Base-by-base conservation (phyloP, 2,329 filamentous ascomycete species). In the Sporothrix schenckii region DNA sequence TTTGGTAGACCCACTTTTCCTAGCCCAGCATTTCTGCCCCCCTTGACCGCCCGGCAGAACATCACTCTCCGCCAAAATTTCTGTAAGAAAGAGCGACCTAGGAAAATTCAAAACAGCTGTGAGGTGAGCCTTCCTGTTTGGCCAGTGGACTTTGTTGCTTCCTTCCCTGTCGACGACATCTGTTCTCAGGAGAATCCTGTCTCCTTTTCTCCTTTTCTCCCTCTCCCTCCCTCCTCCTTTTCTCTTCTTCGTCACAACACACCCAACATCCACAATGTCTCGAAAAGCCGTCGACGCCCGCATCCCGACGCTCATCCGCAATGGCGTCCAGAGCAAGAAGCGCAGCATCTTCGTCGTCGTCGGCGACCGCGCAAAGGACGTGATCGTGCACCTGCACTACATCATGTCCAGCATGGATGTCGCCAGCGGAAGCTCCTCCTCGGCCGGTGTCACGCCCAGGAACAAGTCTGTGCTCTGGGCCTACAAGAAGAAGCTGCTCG, bases 331-430 rank as follows among this genome's bases (percentile, higher is more conserved):
- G 80, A 93, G 97, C 80, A 97, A 97, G 87, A 98, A 98, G 84
- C 89, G 95, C 80, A 97, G 92, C 83, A 97, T 99, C 84, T 96
- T 99, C 81, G 92, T 99, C 71, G 90, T 99, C 30, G 94, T 99
- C 60, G 95, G 95, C 77, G 93, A 99, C 80, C 89, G 89, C 71
- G 89, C 93, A 75, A 99, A 99, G 81, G 95, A 99, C 85, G 93
- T 94, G 76, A 98, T 99, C 78, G 94, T 98, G 75, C 89, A 97
- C 78, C 86, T 87, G 72, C 94, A 98, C 82, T 93, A 95, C 78
- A 96, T 99, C 77, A 92, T 97, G 85, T 91, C 94, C 66, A 91
- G 88, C 76, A 90, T 92, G 78, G 69, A 74, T 30, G 69, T 72
- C 30, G 68, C 54, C 39, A 65, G 54, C 41, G 68, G 53, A 10